Percentiles rank a stretch among this genome's conserved stretches.
Evolutionary conservation across 2,329 filamentous ascomycete genomes (phyloP).

Genomic region (Macroventuria anomochaeta): DNA sequence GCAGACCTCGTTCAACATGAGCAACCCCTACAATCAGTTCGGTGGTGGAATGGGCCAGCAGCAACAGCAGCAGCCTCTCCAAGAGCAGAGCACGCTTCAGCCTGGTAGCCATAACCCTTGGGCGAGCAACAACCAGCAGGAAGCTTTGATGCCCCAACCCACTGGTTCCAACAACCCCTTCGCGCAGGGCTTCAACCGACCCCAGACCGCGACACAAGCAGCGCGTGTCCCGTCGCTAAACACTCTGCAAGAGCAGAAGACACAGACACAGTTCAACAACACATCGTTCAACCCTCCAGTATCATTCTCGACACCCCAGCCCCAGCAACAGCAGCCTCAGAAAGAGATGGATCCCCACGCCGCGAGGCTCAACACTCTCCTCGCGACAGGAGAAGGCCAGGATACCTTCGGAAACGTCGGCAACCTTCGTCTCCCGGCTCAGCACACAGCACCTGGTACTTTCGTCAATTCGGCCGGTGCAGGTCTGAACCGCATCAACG

Average conservation of each 20-base stretch:
- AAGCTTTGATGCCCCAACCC: constrained; percentile 77
- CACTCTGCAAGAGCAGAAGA: constrained; percentile 83
- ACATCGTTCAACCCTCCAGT: constrained; percentile 58
- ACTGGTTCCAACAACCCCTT: constrained; percentile 99
- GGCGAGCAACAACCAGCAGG: constrained; percentile 67
- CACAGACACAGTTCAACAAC: constrained; percentile 67
- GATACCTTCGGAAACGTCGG: constrained; percentile 99
- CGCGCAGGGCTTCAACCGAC: constrained; percentile 70
- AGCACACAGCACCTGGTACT: constrained; percentile 93
- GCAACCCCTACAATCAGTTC: constrained; percentile 49
- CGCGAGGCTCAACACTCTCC: constrained; percentile 82
- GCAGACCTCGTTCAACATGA: constrained; percentile 63
- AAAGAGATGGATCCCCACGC: constrained; percentile 63
- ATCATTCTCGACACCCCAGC: constrained; percentile 48
- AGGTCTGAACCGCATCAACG: constrained; percentile 75
- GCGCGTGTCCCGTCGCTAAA: constrained; percentile 72
- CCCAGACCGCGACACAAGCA: constrained; percentile 65
- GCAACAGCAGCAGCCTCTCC: constrained; percentile 52
- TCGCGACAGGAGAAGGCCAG: constrained; percentile 87
- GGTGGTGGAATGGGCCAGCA: constrained; percentile 39
- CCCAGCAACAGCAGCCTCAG: constrained; percentile 40
- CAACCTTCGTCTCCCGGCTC: constrained; percentile 90
- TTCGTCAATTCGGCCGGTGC: constrained; percentile 95
- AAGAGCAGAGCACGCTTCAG: constrained; percentile 69
- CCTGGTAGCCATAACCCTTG: constrained; percentile 95